Evolutionary conservation across 2,329 filamentous ascomycete genomes (phyloP).

Genomic region (Microcyclosporella mali): DNA sequence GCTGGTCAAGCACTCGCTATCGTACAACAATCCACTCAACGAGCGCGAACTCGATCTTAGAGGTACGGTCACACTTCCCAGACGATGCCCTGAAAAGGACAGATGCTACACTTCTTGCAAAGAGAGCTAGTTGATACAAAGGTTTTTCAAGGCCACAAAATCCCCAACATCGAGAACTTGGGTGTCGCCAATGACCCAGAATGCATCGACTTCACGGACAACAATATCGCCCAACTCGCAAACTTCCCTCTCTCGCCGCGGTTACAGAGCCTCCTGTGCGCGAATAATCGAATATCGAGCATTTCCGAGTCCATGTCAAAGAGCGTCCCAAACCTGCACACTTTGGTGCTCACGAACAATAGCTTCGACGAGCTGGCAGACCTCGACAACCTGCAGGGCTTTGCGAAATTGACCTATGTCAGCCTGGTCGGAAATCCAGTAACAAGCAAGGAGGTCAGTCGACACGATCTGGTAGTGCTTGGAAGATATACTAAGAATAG

Average conservation of each 20-base stretch:
- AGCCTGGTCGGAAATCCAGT: constrained; percentile 83
- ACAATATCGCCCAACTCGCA: constrained; percentile 81
- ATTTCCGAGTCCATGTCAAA: constrained; percentile 71
- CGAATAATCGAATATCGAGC: constrained; percentile 76
- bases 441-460: constrained; percentile 77
- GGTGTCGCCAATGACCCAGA: constrained; percentile 93
- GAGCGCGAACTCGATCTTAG: constrained; percentile 98
- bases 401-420: constrained; percentile 69
- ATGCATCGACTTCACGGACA: constrained; percentile 96
- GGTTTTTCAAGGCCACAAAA: constrained; percentile 77
- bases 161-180: constrained; percentile 94
- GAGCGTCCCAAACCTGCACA: constrained; percentile 73
- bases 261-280: constrained; percentile 78
- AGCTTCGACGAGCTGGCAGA: constrained; percentile 78
- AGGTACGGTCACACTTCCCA: constrained; percentile 64
- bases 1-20: constrained; percentile 87
- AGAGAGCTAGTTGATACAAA: constrained; percentile 38
- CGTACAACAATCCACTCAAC: constrained; percentile 97
- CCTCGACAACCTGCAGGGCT: constrained; percentile 68
- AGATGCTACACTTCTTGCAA: constrained; percentile 77
- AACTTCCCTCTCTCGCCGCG: constrained; percentile 92
- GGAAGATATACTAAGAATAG: constrained; percentile 3
- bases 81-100: constrained; percentile 67
- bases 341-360: constrained; percentile 78
- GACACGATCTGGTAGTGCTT: neutral